These are phyloP conservation scores for Auxenochlorella pyrenoidosa DNA, from an alignment of 139 green algal species.

Conservation along the genomic window DNA sequence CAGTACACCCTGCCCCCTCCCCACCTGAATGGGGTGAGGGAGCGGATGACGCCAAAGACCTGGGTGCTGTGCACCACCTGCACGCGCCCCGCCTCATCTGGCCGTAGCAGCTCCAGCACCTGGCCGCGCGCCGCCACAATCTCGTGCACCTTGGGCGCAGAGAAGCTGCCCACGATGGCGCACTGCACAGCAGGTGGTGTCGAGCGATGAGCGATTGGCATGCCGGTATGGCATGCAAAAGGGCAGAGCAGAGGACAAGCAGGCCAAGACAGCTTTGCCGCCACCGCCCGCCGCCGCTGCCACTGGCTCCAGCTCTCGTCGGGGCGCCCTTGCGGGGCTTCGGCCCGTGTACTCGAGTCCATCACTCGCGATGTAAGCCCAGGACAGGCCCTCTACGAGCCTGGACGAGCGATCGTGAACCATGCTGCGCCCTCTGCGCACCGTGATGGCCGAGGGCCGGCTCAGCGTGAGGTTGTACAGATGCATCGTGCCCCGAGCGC, in stretches of 20 bases:
- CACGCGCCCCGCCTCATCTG: slow-evolving; percentile 90
- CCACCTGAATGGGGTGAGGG: slow-evolving; percentile 84
- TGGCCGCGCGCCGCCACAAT: slow-evolving; percentile 91
- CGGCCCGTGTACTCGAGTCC: too few species aligned
- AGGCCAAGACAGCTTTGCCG: not conserved
- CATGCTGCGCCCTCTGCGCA: slow-evolving; percentile 34
- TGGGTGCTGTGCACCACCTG: slow-evolving; percentile 60
- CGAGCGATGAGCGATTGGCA: not conserved
- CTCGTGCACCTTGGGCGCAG: slow-evolving; percentile 94
- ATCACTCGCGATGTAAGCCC: too few species aligned
- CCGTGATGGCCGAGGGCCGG: slow-evolving; percentile 81
- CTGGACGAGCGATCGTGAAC: not conserved
- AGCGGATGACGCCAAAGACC: slow-evolving; percentile 92
- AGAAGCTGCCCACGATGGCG: slow-evolving; percentile 97
- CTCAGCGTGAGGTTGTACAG: slow-evolving; percentile 88
- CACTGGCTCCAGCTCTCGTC: not conserved
- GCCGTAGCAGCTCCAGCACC: slow-evolving; percentile 96
- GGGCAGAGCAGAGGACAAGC: not conserved
- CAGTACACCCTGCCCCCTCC: not conserved
- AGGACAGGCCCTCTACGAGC: too few species aligned
- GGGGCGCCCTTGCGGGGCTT: too few species aligned
- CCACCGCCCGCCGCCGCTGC: not conserved
- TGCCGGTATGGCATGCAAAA: not conserved
- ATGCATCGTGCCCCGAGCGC: slow-evolving; percentile 57
- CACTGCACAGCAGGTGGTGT: slow-evolving; percentile 60